Conservation (phyloP, 495 filamentous ascomycete genomes). For the Xanthoparmelia taractica region DNA sequence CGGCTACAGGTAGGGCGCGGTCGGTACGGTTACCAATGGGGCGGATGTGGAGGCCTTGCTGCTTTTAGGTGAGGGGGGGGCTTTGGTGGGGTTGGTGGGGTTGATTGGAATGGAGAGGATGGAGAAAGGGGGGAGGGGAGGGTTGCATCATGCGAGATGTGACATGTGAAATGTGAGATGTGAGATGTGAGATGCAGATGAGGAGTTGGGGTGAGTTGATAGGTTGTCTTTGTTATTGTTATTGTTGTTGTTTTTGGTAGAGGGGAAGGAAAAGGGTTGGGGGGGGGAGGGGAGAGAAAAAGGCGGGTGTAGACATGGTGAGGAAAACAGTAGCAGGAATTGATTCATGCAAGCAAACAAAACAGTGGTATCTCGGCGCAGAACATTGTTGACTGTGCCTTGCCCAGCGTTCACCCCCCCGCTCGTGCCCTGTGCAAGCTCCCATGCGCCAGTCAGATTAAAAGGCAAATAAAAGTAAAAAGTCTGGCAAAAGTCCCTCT, state of each 20-base stretch:
- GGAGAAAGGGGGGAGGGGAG: background rate
- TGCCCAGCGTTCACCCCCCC: constrained; percentile 1
- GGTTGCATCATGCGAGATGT: constrained; percentile 2
- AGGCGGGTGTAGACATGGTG: too few species aligned
- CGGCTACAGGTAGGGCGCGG: background rate
- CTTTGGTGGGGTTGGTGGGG: background rate
- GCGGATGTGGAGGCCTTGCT: background rate
- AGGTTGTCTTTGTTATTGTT: background rate
- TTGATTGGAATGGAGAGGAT: background rate
- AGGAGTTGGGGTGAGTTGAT: background rate
- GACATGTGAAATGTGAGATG: too few species aligned
- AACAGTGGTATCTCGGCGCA: constrained; percentile 20
- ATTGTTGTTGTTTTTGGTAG: background rate
- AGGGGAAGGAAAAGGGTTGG: background rate
- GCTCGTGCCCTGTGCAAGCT: background rate
- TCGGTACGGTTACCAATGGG: too few species aligned
- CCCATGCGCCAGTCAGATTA: background rate
- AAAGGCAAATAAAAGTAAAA: background rate
- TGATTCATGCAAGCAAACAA: background rate
- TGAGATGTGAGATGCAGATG: constrained; percentile 2
- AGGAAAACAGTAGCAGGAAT: background rate
- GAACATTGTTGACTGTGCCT: constrained; percentile 10
- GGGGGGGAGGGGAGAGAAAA: background rate
- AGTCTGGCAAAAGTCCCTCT: background rate
- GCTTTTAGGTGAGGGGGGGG: background rate